These are phyloP conservation scores for Neopestalotiopsis rosae DNA, from an alignment of 2,329 filamentous ascomycete species.

Conservation along the genomic window DNA sequence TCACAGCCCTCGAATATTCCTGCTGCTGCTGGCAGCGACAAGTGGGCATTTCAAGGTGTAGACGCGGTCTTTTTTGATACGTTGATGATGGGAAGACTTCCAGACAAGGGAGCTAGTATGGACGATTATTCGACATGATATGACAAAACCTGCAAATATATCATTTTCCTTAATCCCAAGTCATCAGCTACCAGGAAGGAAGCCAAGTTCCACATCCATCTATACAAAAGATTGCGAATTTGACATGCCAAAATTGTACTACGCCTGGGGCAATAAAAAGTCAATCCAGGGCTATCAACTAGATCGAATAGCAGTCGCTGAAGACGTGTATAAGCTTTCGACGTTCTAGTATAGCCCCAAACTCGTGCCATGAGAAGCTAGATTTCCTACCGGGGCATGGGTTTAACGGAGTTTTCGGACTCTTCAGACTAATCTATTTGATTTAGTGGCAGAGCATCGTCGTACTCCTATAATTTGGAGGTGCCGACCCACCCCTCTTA, in stretches of 20 bases:
- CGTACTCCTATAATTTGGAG: background rate
- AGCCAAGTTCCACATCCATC: too few relatives aligned
- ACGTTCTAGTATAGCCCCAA: too few relatives aligned
- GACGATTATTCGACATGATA: background rate
- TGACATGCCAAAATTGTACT: too few relatives aligned
- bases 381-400: background rate
- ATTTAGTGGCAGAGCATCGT: background rate
- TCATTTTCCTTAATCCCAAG: background rate
- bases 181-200: background rate
- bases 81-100: conserved; percentile 4
- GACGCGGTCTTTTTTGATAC: conserved; percentile 20
- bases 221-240: too few relatives aligned
- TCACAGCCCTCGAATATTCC: background rate
- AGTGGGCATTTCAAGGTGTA: conserved; percentile 20
- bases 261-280: too few relatives aligned
- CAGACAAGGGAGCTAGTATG: background rate
- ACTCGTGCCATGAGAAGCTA: too few relatives aligned
- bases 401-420: background rate
- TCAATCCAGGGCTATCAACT: too few relatives aligned
- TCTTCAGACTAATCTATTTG: background rate
- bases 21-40: conserved; percentile 4
- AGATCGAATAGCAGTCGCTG: too few relatives aligned
- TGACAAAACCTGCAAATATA: background rate
- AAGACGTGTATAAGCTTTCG: too few relatives aligned
- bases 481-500: background rate